Evolutionary conservation across 345 rosid species (phyloP).

Genomic region (Salix arbutifolia): DNA sequence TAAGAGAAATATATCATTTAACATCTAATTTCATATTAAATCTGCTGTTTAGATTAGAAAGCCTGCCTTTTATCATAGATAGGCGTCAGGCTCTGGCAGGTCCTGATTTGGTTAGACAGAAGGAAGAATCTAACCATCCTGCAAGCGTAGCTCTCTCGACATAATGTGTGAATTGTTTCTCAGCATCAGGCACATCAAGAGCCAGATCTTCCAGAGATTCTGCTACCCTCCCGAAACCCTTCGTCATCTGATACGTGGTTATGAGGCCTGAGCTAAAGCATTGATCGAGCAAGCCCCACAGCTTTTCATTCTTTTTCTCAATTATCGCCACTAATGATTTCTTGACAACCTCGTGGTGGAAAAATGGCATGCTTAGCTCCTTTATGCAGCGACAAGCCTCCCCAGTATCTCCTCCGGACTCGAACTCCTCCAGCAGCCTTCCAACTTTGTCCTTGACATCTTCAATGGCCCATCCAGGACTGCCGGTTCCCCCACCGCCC

Average conservation of each 20-base stretch:
- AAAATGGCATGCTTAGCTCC: conserved; percentile 82
- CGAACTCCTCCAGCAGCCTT: conserved; percentile 74
- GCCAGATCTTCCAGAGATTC: conserved; percentile 74
- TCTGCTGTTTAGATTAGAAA: neutral
- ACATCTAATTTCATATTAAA: neutral
- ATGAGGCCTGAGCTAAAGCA: conserved; percentile 66
- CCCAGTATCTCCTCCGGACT: conserved; percentile 60
- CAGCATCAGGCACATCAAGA: conserved; percentile 79
- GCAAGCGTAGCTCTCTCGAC: conserved; percentile 59
- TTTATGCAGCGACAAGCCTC: conserved; percentile 81
- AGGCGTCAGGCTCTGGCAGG: conserved; percentile 36
- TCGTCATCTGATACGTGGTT: conserved; percentile 68
- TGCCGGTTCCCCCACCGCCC: conserved; percentile 72
- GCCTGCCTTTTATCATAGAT: neutral
- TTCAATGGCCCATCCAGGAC: conserved; percentile 59
- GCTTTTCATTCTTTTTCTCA: conserved; percentile 55
- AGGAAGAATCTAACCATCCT: conserved; percentile 65
- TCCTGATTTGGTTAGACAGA: conserved; percentile 30
- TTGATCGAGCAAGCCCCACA: conserved; percentile 52
- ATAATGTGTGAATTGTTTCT: conserved; percentile 41
- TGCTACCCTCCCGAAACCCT: conserved; percentile 64
- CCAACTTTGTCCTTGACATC: conserved; percentile 72
- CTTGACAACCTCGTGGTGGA: conserved; percentile 82
- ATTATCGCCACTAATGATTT: conserved; percentile 55
- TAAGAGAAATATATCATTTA: neutral